Conservation (phyloP, 2,329 filamentous ascomycete species). For the Herpomyces periplanetae region DNA sequence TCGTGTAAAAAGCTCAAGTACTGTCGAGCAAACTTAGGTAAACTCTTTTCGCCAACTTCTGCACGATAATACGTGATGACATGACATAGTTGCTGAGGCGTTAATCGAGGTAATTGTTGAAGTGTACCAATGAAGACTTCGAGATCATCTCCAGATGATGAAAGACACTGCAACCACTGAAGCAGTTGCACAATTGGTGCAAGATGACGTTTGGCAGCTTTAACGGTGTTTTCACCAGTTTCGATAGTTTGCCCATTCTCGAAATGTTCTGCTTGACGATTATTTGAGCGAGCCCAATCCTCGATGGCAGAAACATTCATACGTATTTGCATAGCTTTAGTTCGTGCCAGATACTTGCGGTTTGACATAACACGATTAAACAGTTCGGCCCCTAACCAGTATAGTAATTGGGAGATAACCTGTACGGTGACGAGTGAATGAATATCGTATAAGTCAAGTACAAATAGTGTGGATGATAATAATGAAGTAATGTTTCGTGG, state of each 20-base stretch:
- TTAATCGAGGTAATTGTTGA: slow-evolving; percentile 49
- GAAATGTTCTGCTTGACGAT: slow-evolving; percentile 71
- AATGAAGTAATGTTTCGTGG: slow-evolving; percentile 84
- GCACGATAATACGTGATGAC: slow-evolving; percentile 67
- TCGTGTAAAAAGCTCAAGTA: slow-evolving; percentile 48
- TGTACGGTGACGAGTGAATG: slow-evolving; percentile 85
- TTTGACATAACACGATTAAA: slow-evolving; percentile 97
- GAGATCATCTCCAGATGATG: slow-evolving; percentile 55
- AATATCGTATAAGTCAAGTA: slow-evolving; percentile 90
- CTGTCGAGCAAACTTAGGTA: slow-evolving; percentile 56
- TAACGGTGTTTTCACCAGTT: slow-evolving; percentile 50
- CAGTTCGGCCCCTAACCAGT: slow-evolving; percentile 79
- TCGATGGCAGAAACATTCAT: slow-evolving; percentile 91
- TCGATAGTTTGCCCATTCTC: slow-evolving; percentile 59
- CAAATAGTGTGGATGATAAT: slow-evolving; percentile 75
- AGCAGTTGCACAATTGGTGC: slow-evolving; percentile 67
- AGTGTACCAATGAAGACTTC: slow-evolving; percentile 59
- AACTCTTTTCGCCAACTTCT: slow-evolving; percentile 69
- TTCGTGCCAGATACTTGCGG: slow-evolving; percentile 62
- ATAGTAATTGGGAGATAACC: slow-evolving; percentile 61
- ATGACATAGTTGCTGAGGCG: slow-evolving; percentile 58
- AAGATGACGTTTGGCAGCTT: slow-evolving; percentile 44
- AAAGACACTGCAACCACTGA: slow-evolving; percentile 94
- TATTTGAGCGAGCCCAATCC: slow-evolving; percentile 80
- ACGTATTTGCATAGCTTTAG: slow-evolving; percentile 96